Conservation (phyloP, 202 grass and related monocot species). For the Digitaria exilis region DNA sequence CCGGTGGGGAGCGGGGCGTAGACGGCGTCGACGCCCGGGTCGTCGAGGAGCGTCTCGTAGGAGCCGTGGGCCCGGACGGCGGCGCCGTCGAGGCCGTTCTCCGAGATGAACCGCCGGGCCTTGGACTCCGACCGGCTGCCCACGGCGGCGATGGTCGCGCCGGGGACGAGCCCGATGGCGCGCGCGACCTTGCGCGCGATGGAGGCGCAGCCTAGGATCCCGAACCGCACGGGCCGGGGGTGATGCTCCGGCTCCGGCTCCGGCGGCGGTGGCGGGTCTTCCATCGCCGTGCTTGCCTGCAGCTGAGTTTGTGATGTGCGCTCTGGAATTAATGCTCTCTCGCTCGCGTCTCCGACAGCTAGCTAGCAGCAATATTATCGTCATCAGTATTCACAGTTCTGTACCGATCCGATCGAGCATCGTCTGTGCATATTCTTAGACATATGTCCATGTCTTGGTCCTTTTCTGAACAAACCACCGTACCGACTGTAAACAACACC, state of each 20-base stretch:
- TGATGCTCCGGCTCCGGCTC: background rate
- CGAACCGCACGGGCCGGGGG: conserved; percentile 61
- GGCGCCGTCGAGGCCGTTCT: conserved; percentile 49
- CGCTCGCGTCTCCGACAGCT: no score
- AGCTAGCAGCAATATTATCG: no score
- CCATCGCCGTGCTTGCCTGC: no score
- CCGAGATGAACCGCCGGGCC: conserved; percentile 59
- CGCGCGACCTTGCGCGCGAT: conserved; percentile 78
- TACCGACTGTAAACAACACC: no score
- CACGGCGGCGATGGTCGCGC: conserved; percentile 52
- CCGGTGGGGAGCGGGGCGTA: conserved; percentile 79
- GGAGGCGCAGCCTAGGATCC: conserved; percentile 71
- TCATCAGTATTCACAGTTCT: no score
- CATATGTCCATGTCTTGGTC: no score
- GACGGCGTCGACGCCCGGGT: conserved; percentile 69
- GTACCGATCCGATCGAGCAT: no score
- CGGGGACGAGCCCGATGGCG: conserved; percentile 56
- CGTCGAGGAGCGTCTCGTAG: conserved; percentile 72
- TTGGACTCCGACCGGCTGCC: conserved; percentile 66
- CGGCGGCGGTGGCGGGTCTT: background rate
- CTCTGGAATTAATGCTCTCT: no score
- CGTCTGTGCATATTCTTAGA: no score
- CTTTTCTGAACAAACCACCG: no score
- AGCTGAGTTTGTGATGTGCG: no score
- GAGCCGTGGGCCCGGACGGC: conserved; percentile 46